Conservation (phyloP, 2,329 filamentous ascomycete genomes). For the Hymenoscyphus albidus region DNA sequence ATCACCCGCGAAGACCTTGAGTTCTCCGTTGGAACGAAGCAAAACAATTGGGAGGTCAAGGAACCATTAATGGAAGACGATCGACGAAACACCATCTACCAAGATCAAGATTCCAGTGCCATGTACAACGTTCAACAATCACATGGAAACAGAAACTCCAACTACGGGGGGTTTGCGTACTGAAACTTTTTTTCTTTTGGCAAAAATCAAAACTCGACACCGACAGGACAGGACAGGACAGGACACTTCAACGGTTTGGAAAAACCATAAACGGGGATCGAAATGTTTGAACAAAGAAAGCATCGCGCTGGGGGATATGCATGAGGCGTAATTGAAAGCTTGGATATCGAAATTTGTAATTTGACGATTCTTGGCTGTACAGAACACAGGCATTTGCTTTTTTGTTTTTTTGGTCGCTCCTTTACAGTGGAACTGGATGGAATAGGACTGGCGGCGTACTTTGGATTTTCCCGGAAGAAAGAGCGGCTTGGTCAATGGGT, state of each 20-base stretch:
- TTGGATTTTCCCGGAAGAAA: neutral
- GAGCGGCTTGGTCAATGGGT: neutral
- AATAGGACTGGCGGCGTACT: neutral
- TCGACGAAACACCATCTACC: slow-evolving; percentile 32
- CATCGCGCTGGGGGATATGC: neutral
- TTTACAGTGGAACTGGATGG: neutral
- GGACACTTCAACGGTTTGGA: neutral
- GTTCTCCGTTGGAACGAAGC: slow-evolving; percentile 91
- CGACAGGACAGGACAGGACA: neutral
- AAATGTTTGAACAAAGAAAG: neutral
- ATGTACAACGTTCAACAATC: slow-evolving; percentile 21
- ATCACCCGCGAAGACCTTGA: slow-evolving; percentile 98
- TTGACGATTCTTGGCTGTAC: neutral
- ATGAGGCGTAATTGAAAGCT: neutral
- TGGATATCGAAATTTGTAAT: neutral
- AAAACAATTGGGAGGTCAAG: slow-evolving; percentile 98
- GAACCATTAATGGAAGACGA: slow-evolving; percentile 54
- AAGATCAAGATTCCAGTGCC: slow-evolving; percentile 30
- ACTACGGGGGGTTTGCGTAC: slow-evolving; percentile 34
- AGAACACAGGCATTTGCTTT: neutral
- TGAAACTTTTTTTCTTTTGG: slow-evolving; percentile 10
- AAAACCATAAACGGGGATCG: neutral
- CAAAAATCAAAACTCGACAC: neutral
- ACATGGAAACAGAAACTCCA: slow-evolving; percentile 30
- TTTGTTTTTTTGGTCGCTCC: neutral